These are phyloP conservation scores for Penicillium verhagenii DNA, from an alignment of 495 filamentous ascomycete species.

Conservation along the genomic window DNA sequence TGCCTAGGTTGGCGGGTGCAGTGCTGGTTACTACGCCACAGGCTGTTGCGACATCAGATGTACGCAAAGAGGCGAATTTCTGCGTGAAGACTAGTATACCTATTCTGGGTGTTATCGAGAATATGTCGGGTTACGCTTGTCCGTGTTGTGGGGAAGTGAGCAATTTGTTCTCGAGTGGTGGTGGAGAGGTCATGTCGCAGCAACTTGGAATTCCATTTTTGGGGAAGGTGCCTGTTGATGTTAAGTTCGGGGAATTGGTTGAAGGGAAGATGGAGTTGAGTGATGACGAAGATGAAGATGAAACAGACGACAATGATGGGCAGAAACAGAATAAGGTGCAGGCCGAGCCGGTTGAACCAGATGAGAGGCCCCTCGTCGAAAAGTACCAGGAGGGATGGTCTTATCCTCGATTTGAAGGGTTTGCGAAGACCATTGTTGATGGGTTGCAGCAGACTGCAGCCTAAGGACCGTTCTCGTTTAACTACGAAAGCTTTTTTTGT, in stretches of 20 bases:
- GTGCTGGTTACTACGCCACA: constrained; percentile 96
- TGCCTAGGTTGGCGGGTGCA: constrained; percentile 67
- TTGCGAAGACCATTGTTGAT: constrained; percentile 56
- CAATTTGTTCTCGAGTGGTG: constrained; percentile 87
- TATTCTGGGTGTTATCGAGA: constrained; percentile 89
- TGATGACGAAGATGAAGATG: constrained; percentile 38
- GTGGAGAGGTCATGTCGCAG: constrained; percentile 83
- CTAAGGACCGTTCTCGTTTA: neutral
- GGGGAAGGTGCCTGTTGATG: constrained; percentile 86
- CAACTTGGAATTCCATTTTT: constrained; percentile 83
- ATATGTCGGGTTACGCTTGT: constrained; percentile 97
- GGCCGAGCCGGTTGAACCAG: constrained; percentile 40
- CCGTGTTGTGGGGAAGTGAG: constrained; percentile 92
- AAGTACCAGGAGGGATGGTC: constrained; percentile 80
- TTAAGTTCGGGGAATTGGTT: constrained; percentile 63
- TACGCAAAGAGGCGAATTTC: constrained; percentile 95
- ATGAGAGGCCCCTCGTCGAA: constrained; percentile 62
- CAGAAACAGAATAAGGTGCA: constrained; percentile 38
- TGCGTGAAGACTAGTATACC: constrained; percentile 81
- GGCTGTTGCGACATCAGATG: constrained; percentile 88
- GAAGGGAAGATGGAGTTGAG: constrained; percentile 55
- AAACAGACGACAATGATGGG: constrained; percentile 40
- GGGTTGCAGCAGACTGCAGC: constrained; percentile 35
- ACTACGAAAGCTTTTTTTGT: neutral
- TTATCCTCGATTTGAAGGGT: constrained; percentile 66